Conservation (phyloP, 202 grass and related monocot genomes). For the Zoysia matrella region DNA sequence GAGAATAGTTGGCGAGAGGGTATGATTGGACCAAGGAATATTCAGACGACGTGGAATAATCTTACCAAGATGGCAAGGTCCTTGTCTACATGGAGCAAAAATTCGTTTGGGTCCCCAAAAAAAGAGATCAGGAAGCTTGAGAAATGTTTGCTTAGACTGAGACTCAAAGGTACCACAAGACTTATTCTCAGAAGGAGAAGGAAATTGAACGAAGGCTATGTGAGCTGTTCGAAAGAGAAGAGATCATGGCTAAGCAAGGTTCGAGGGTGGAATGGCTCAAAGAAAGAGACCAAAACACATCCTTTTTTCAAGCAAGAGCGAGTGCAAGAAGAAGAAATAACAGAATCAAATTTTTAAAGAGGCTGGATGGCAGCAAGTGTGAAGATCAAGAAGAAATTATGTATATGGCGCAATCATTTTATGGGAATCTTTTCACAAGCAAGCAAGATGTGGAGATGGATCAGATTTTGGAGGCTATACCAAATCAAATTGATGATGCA, state of each 20-base stretch:
- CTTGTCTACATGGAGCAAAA: no score
- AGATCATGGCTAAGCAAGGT: background rate
- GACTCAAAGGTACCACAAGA: background rate
- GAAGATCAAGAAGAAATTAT: background rate
- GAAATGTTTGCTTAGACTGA: background rate
- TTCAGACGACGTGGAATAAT: no score
- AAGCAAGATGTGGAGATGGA: background rate
- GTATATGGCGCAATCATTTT: background rate
- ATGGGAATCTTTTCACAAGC: background rate
- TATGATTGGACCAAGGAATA: no score
- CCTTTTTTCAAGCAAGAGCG: background rate
- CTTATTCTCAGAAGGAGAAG: background rate
- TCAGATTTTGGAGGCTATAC: background rate
- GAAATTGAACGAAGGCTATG: background rate
- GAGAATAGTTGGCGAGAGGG: no score
- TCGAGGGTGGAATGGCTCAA: background rate
- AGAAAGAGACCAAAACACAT: background rate
- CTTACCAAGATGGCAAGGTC: no score
- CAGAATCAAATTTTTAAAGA: background rate
- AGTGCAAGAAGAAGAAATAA: background rate
- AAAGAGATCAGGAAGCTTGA: no score
- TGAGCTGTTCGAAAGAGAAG: background rate
- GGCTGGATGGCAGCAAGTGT: background rate
- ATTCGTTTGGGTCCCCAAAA: no score
- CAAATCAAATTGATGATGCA: fast-evolving